Evolutionary conservation across 2,329 filamentous ascomycete species (phyloP), one percentile per base, ranked within the genome.

Genomic region (Atkinsonella hypoxylon): DNA sequence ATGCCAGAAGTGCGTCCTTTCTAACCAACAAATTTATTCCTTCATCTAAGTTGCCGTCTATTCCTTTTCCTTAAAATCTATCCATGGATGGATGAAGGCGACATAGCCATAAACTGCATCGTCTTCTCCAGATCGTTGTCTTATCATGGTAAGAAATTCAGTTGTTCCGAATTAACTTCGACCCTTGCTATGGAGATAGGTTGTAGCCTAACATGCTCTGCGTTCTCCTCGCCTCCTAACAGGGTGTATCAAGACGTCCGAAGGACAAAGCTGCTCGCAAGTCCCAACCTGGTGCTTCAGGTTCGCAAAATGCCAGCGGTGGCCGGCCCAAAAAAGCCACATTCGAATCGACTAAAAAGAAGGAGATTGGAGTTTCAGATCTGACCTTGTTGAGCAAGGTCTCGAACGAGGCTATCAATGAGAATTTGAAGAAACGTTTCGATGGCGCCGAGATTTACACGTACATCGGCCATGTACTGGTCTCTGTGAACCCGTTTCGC

Each of bases 381-480:
- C 78, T 98, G 66, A 98, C 93, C 4, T 76, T 98, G 62, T 85
- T 98, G 65, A 96, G 90, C 76, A 97, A 97, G 70, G 94, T 98
- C 57, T 95, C 90, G 58, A 97, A 98, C 69, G 93, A 98, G 69
- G 90, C 91, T 54, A 98, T 98, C 76, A 98, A 98, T 73, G 93
- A 97, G 52, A 98, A 98, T 68, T 68, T 98, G 68, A 95, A 96
- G 77, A 94, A 97, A 75, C 83, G 93, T 55, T 98, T 98, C 70
- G 89, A 97, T 66, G 90, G 91, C 76, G 85, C 79, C 68, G 91
- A 98, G 72, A 98, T 98, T 67, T 98, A 98, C 74, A 98, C 93
- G 64, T 98, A 98, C 70, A 98, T 98, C 67, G 93, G 93, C 73
- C 91, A 97, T 85, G 93, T 98, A 70, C 71, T 98, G 78, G 93